Evolutionary conservation across 2,329 filamentous ascomycete species (phyloP), one percentile per base, ranked within the genome.

Genomic region (Ophiostoma triangulosporum): DNA sequence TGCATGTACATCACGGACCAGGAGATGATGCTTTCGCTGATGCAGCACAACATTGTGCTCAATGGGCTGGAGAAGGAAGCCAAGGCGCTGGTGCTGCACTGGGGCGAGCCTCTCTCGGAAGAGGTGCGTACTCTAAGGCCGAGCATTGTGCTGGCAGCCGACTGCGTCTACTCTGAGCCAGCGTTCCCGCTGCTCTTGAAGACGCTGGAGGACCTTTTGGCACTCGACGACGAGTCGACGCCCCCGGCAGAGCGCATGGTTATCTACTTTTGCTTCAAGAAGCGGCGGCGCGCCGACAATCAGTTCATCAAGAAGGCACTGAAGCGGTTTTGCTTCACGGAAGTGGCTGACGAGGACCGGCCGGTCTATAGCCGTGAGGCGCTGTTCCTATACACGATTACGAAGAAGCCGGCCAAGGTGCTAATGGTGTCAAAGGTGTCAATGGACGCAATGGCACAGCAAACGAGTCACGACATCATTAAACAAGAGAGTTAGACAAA

Each of bases 151-250:
- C 76, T 97, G n/a, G 93, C 93, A 3, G 91, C 90, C 38, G 93
- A 97, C 67, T 97, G 91, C 69, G 89, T 95, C 49, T 98, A 97
- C 72, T 95, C 95, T 66, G 93, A 97, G 68, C 89, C 91, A 3
- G 88, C 93, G 1, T 97, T 97, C 64, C 90, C 91, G 29, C 73
- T 96, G 32, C 76, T 98, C 48, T 77, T 93, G 63, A 71, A 81
- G 58, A 97, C 91, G 6, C 70, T 97, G 59, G 73, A 78, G 56
- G 81, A 86, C 58, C 73, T 96, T 48, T 73, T 95, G 59, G 76
- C 78, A 15, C 76, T 89, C 43, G 89, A 84, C 35, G 51, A 45
- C 33, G 51, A 48, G 15, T 11, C 43, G 6, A 22, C 32, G 38
- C 33, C 11, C 9, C 35, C n/a, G 24, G 35, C 14, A 12, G 35